Evolutionary conservation across 257 asterid genomes (phyloP), one percentile per base, ranked within the genome.

Genomic region (Scutellaria barbata): DNA sequence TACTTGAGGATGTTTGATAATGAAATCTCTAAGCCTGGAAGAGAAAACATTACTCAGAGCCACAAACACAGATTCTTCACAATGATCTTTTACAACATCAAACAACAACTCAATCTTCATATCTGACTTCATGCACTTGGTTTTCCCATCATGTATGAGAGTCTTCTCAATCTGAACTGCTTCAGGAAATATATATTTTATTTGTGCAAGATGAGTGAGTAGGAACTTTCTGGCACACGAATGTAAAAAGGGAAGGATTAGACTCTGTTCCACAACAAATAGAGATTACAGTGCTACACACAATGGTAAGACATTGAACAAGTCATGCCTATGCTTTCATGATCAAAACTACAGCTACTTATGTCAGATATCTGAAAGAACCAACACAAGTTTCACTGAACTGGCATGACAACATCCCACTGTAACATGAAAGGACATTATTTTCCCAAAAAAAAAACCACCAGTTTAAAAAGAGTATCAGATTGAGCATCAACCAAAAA

Each of bases 101-200:
- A 79, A 77, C 35, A 75, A 80, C 83, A 90, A 72, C 18, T 62
- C 68, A 10, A 92, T 74, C 80, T 86, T 80, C 81, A 87, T 41
- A 37, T 83, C 88, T 20, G 92, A 81, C 73, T 83, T 87, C 92
- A 92, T 83, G 87, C 96, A 88, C 82, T 83, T 79, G 63, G 90
- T 85, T 82, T 74, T 73, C 60, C 52, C 84, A 71, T 92, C 95
- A 65, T 80, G 96, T 68, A 80, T 57, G 74, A 87, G 97, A 81
- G 85, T 73, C 89, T 86, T 90, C 39, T 88, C 88, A 30, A 90
- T 79, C 82, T 85, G 85, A 72, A 92, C 73, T 58, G 88, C 96
- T 86, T 90, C 98, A 61, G 97, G 96, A 52, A 90, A 81, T 77
- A 92, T 45, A 68, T 83, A 71, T 69, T 84, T 87, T 66, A 92